Conservation (phyloP, 352 stramenopile species). For the Saprolegnia diclina region DNA sequence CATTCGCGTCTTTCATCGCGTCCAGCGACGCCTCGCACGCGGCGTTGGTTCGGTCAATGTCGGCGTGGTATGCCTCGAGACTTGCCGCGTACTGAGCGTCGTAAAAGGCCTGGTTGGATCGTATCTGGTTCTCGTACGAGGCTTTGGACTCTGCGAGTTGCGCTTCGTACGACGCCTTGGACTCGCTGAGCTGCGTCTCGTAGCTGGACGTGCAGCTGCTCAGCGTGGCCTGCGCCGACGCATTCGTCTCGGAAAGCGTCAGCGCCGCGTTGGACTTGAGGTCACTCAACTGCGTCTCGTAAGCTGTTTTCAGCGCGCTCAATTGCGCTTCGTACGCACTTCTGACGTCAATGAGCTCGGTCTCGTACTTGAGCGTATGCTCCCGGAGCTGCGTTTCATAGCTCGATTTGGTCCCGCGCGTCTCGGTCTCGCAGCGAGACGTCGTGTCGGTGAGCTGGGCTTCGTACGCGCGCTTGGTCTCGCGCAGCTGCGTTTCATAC, state of each 20-base stretch:
- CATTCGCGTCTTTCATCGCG: neutral
- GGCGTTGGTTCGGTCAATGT: neutral
- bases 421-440: too few species aligned
- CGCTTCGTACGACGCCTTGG: slow-evolving; percentile 1
- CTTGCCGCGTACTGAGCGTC: neutral
- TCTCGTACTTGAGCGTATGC: neutral
- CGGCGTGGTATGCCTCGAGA: neutral
- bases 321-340: neutral
- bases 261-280: neutral
- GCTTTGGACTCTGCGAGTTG: slow-evolving; percentile 1
- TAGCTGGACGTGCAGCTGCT: neutral
- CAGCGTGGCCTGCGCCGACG: neutral
- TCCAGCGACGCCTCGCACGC: neutral
- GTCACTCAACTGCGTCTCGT: neutral
- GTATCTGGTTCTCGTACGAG: slow-evolving; percentile 2
- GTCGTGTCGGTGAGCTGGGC: neutral
- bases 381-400: neutral
- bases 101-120: neutral
- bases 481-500: neutral
- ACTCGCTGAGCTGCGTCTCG: slow-evolving; percentile 2
- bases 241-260: neutral
- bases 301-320: neutral
- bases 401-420: neutral
- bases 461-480: neutral
- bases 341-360: neutral